Evolutionary conservation across 805 yeast species (phyloP).

Genomic region (Hanseniaspora pseudoguilliermondii): DNA sequence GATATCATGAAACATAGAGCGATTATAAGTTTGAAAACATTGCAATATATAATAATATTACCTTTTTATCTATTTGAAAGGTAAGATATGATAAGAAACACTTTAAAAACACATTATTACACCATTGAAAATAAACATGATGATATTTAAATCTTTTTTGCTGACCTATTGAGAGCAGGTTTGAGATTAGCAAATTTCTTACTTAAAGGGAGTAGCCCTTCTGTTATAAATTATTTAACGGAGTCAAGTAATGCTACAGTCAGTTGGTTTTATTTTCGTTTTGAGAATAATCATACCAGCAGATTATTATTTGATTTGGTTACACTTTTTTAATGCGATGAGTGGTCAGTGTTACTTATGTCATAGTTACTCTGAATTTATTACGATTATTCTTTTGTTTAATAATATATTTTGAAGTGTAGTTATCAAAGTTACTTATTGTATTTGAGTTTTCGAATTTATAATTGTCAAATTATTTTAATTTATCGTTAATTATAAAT

Average conservation of each 20-base stretch:
- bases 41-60: neutral
- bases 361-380: conserved; percentile 77
- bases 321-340: conserved; percentile 43
- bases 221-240: neutral
- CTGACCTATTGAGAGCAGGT: conserved; percentile 14
- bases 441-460: neutral
- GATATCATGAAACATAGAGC: neutral
- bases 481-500: too few species aligned
- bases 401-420: neutral
- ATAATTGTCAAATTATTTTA: neutral
- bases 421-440: neutral
- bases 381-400: neutral
- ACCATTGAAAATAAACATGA: conserved; percentile 21
- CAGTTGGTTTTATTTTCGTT: conserved; percentile 5
- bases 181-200: conserved; percentile 5
- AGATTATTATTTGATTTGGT: neutral
- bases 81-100: neutral
- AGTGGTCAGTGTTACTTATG: conserved; percentile 40
- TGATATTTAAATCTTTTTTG: conserved; percentile 21
- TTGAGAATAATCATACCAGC: neutral
- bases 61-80: neutral
- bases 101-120: neutral
- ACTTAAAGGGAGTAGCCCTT: conserved; percentile 1
- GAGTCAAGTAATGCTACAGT: neutral
- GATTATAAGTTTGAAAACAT: neutral